Conservation (phyloP, 768 basidiomycete genomes). For the Russula foetens region DNA sequence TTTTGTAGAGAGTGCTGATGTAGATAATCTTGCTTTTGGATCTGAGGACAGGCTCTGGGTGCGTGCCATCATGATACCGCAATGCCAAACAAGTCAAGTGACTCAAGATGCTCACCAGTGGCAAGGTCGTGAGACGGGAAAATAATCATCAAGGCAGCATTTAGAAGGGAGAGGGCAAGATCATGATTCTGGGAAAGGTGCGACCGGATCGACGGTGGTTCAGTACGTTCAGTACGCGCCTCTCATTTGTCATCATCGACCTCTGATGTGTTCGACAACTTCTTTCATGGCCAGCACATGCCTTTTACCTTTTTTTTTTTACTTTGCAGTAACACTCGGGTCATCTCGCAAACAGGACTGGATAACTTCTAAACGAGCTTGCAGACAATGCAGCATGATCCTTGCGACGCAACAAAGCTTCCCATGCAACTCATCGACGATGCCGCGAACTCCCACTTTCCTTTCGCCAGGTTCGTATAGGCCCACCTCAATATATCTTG, state of each 20-base stretch:
- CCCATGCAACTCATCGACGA: slow-evolving; percentile 96
- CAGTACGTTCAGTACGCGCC: no score
- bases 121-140: slow-evolving; percentile 91
- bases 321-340: slow-evolving; percentile 84
- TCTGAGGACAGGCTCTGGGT: no score
- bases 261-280: background rate
- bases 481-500: no score
- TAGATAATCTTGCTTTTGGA: no score
- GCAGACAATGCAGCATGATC: slow-evolving; percentile 77
- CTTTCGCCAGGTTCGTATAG: slow-evolving; percentile 60
- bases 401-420: slow-evolving; percentile 90
- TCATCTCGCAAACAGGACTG: slow-evolving; percentile 92
- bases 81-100: slow-evolving; percentile 81
- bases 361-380: slow-evolving; percentile 95
- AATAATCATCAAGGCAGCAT: slow-evolving; percentile 87
- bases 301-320: background rate
- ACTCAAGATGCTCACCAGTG: slow-evolving; percentile 89
- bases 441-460: slow-evolving; percentile 68
- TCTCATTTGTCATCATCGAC: background rate
- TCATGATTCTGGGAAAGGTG: slow-evolving; percentile 81
- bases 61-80: no score
- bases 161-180: slow-evolving; percentile 91
- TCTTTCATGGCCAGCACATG: background rate
- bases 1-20: no score
- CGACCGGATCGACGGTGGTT: slow-evolving; percentile 98